A percentile compares a stretch with the other conserved stretches of the same genome.
These are phyloP conservation scores for Fusarium sp. DNA, from an alignment of 2,329 filamentous ascomycete genomes.

Conservation along the genomic window DNA sequence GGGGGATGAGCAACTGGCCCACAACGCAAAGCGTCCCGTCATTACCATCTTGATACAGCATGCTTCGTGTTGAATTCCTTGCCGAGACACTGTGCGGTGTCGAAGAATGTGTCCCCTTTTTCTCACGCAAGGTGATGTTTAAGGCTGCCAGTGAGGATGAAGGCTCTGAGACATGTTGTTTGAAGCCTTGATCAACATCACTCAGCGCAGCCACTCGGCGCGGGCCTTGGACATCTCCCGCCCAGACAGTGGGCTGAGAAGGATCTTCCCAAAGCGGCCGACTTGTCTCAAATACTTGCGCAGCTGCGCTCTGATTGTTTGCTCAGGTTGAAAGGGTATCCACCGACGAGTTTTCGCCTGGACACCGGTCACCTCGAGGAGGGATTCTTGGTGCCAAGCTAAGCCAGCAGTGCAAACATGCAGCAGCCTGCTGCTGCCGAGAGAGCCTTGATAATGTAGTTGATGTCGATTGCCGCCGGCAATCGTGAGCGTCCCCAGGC, in stretches of 20 bases:
- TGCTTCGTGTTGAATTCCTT: background rate
- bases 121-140: background rate
- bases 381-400: constrained; percentile 7
- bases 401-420: constrained; percentile 7
- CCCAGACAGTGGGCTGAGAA: constrained; percentile 5
- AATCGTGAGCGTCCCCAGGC: constrained; percentile 3
- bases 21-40: background rate
- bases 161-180: constrained; percentile 4
- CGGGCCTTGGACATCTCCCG: constrained; percentile 30
- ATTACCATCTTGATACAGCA: background rate
- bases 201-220: constrained; percentile 18
- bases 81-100: constrained; percentile 1
- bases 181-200: constrained; percentile 4
- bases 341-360: constrained; percentile 14
- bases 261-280: constrained; percentile 19
- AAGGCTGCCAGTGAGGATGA: background rate
- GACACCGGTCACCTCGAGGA: constrained; percentile 6
- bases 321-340: constrained; percentile 10
- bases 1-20: background rate
- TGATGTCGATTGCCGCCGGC: background rate
- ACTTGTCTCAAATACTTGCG: constrained; percentile 23
- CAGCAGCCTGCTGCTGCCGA: background rate
- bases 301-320: constrained; percentile 25
- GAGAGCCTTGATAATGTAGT: background rate
- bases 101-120: background rate